These are phyloP conservation scores for Alternaria viburni DNA, from an alignment of 2,329 filamentous ascomycete species.

Conservation along the genomic window DNA sequence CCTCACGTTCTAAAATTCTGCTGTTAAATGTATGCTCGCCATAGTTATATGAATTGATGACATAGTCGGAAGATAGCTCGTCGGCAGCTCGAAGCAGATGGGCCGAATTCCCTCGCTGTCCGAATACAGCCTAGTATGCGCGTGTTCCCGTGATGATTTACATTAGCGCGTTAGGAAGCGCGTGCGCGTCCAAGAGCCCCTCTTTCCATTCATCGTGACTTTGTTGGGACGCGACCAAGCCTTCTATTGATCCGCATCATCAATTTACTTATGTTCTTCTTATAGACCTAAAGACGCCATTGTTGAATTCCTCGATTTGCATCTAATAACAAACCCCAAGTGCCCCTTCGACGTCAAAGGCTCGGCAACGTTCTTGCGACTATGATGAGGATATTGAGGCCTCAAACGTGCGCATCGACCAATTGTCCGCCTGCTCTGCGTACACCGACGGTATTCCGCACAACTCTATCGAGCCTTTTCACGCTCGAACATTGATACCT, in stretches of 20 bases:
- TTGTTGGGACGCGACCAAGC: background rate
- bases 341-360: background rate
- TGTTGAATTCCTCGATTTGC: background rate
- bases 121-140: background rate
- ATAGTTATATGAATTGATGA: background rate
- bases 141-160: slow-evolving; percentile 33
- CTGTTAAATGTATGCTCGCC: background rate
- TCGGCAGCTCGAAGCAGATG: background rate
- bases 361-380: background rate
- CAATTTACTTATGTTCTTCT: background rate
- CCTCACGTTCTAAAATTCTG: background rate
- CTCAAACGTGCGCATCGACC: background rate
- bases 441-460: background rate
- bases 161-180: slow-evolving; percentile 31
- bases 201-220: background rate
- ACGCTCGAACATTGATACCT: background rate
- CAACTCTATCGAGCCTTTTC: background rate
- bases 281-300: background rate
- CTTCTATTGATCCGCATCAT: background rate
- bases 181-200: slow-evolving; percentile 5
- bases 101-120: background rate
- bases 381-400: slow-evolving; percentile 10
- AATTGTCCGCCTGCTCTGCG: background rate
- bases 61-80: background rate
- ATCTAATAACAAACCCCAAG: background rate